Percentiles rank a stretch among this genome's conserved stretches.
phyloP scores from a whole-genome alignment of 345 rosid genomes.

The Orychophragmus violaceus region DNA sequence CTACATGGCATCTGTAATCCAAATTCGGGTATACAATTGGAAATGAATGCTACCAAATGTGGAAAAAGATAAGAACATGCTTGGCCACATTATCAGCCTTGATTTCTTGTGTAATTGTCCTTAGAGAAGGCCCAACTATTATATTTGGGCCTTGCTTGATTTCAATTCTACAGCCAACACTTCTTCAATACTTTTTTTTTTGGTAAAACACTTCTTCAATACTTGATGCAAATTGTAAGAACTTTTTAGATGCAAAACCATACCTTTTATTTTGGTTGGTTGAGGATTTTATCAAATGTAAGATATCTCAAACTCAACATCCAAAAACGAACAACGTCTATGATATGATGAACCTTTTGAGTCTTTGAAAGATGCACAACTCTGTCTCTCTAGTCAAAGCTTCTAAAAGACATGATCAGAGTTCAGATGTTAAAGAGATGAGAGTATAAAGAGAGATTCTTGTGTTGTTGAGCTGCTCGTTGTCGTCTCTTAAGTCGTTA shows the following conservation, averaged over 20 bases:
- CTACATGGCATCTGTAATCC: not conserved
- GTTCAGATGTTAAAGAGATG: not conserved
- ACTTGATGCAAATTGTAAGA: too few species aligned
- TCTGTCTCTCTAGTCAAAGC: not conserved
- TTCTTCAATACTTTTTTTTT: too few species aligned
- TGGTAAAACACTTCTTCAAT: too few species aligned
- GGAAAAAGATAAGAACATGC: not conserved
- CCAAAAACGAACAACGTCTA: conserved; percentile 11
- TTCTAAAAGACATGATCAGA: conserved; percentile 7
- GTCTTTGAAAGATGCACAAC: not conserved
- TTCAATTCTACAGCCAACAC: too few species aligned
- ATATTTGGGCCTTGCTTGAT: not conserved
- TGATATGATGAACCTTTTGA: not conserved
- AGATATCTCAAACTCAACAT: not conserved
- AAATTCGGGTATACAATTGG: not conserved
- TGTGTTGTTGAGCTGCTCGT: not conserved
- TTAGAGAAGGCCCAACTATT: not conserved
- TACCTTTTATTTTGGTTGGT: too few species aligned
- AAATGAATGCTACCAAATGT: not conserved
- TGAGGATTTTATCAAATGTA: not conserved
- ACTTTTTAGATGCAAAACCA: too few species aligned
- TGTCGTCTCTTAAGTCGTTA: conserved; percentile 54
- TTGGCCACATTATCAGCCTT: not conserved
- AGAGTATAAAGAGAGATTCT: not conserved
- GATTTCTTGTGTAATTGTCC: not conserved